Evolutionary conservation across 768 basidiomycete genomes (phyloP).

Genomic region (Russula griseocarnosa): DNA sequence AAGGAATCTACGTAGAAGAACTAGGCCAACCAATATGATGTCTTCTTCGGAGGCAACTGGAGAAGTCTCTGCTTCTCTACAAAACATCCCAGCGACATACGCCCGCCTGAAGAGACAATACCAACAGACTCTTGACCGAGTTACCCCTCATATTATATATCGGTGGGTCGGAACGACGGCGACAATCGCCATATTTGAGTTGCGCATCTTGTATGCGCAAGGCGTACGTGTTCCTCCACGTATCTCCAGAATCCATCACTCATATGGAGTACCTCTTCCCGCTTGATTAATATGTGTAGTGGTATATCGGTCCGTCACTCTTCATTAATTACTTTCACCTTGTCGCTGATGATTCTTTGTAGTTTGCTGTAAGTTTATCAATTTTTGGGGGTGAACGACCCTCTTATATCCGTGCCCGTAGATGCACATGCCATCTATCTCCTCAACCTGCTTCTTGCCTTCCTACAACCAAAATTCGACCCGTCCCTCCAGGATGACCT

Average conservation of each 20-base stretch:
- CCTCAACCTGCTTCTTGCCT: slow-evolving; percentile 92
- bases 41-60: slow-evolving; percentile 23
- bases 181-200: slow-evolving; percentile 67
- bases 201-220: slow-evolving; percentile 84
- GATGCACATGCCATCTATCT: slow-evolving; percentile 94
- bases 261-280: slow-evolving; percentile 11
- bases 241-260: not conserved
- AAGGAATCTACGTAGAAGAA: not conserved
- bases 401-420: slow-evolving; percentile 31
- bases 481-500: slow-evolving; percentile 93
- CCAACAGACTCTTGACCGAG: slow-evolving; percentile 84
- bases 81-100: slow-evolving; percentile 37
- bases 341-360: slow-evolving; percentile 16
- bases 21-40: slow-evolving; percentile 22
- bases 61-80: slow-evolving; percentile 30
- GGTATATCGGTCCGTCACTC: slow-evolving; percentile 79
- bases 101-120: slow-evolving; percentile 68
- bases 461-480: slow-evolving; percentile 97
- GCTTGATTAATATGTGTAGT: slow-evolving; percentile 42
- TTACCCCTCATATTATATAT: slow-evolving; percentile 85
- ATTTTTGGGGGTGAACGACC: not conserved
- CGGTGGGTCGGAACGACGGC: slow-evolving; percentile 81
- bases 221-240: slow-evolving; percentile 39
- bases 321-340: not conserved
- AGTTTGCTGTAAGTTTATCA: slow-evolving; percentile 66